Conservation (phyloP, 163 green algal genomes). For the Scenedesmus sp. region DNA sequence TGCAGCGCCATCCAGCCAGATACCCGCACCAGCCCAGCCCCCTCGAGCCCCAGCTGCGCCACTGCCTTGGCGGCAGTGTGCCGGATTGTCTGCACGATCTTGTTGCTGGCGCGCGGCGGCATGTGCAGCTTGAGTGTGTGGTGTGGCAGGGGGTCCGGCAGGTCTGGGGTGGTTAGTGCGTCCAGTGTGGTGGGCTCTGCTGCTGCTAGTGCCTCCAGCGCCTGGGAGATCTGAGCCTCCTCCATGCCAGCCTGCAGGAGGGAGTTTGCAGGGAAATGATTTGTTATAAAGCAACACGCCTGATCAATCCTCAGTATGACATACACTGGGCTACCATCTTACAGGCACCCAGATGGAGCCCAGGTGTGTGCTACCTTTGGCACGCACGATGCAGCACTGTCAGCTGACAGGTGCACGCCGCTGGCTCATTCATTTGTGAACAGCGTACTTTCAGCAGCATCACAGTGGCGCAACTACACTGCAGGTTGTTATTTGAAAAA, state of each 20-base stretch:
- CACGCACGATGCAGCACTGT: too few species aligned
- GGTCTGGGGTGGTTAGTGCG: background rate
- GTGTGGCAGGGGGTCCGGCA: conserved; percentile 28
- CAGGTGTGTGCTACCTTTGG: too few species aligned
- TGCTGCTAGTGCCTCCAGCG: background rate
- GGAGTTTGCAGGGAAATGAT: background rate
- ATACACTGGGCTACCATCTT: too few species aligned
- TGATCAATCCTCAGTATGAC: background rate
- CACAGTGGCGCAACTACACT: too few species aligned
- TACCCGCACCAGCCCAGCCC: conserved; percentile 28
- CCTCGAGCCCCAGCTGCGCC: conserved; percentile 32
- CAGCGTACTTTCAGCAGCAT: too few species aligned
- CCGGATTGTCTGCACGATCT: conserved; percentile 35
- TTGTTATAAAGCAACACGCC: too few species aligned
- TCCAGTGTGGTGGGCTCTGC: background rate
- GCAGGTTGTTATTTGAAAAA: too few species aligned
- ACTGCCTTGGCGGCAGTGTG: conserved; percentile 52
- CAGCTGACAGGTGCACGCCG: too few species aligned
- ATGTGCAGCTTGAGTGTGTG: conserved; percentile 40
- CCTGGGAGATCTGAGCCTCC: background rate
- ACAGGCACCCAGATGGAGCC: too few species aligned
- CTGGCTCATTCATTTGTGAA: too few species aligned
- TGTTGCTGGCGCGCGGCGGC: conserved; percentile 38
- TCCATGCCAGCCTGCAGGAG: conserved; percentile 13
- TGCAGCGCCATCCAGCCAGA: conserved; percentile 30